Conservation (phyloP, 179 eudicot species). For the Silene vulgaris region DNA sequence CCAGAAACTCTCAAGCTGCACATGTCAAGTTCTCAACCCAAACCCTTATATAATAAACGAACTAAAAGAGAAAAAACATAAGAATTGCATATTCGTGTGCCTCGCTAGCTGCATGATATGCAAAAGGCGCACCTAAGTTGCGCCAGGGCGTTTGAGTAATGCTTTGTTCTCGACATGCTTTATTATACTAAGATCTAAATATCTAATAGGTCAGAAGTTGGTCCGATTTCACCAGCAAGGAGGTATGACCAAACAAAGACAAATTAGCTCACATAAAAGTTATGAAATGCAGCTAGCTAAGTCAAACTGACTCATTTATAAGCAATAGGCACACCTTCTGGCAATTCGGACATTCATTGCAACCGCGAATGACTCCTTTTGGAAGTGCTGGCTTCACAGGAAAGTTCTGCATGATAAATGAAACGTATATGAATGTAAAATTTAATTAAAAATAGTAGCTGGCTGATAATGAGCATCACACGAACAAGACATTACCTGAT, state of each 20-base stretch:
- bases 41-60: background rate
- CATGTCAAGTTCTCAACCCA: too few relatives aligned
- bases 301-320: background rate
- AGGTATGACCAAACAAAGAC: too few relatives aligned
- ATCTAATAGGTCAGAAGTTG: too few relatives aligned
- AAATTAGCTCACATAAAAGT: background rate
- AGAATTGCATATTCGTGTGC: too few relatives aligned
- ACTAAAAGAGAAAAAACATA: background rate
- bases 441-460: background rate
- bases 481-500: slow-evolving; percentile 31
- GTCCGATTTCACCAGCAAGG: too few relatives aligned
- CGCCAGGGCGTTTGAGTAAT: too few relatives aligned
- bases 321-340: slow-evolving; percentile 56
- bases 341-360: slow-evolving; percentile 62
- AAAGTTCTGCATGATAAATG: slow-evolving; percentile 40
- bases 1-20: too few relatives aligned
- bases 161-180: too few relatives aligned
- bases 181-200: too few relatives aligned
- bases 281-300: background rate
- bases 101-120: too few relatives aligned
- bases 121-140: too few relatives aligned
- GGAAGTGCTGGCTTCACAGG: slow-evolving; percentile 51
- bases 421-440: background rate
- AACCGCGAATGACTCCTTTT: slow-evolving; percentile 87
- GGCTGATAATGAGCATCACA: background rate